Evolutionary conservation across 768 basidiomycete species (phyloP).

Genomic region (Rubroboletus pulcherrimus): DNA sequence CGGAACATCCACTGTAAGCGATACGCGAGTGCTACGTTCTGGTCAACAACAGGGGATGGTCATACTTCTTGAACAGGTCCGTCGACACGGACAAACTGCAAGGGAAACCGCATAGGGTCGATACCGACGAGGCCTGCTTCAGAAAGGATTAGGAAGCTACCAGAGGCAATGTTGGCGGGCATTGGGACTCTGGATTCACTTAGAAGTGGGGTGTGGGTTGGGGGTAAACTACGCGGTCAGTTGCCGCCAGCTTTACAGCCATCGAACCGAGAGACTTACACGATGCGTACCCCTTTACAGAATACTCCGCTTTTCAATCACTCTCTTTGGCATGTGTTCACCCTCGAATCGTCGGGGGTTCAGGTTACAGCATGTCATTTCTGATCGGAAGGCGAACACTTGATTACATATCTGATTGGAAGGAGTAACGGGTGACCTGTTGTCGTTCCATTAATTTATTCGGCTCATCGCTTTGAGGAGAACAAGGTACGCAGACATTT

Average conservation of each 20-base stretch:
- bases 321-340: no score
- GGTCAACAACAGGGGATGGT: no score
- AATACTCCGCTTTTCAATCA: no score
- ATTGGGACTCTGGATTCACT: background rate
- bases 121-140: background rate
- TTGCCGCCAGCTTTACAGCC: background rate
- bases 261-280: background rate
- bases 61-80: background rate
- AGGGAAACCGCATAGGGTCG: background rate
- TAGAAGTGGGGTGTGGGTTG: background rate
- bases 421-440: no score
- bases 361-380: background rate
- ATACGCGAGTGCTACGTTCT: background rate
- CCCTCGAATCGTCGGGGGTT: background rate
- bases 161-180: background rate
- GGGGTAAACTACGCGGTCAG: background rate
- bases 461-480: no score
- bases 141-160: background rate
- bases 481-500: no score
- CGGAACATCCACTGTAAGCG: background rate
- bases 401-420: no score
- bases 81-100: background rate
- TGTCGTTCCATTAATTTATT: no score
- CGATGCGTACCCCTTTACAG: background rate
- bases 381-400: background rate